Base-by-base conservation (phyloP, 2,329 filamentous ascomycete species). In the Dothistroma septosporum region DNA sequence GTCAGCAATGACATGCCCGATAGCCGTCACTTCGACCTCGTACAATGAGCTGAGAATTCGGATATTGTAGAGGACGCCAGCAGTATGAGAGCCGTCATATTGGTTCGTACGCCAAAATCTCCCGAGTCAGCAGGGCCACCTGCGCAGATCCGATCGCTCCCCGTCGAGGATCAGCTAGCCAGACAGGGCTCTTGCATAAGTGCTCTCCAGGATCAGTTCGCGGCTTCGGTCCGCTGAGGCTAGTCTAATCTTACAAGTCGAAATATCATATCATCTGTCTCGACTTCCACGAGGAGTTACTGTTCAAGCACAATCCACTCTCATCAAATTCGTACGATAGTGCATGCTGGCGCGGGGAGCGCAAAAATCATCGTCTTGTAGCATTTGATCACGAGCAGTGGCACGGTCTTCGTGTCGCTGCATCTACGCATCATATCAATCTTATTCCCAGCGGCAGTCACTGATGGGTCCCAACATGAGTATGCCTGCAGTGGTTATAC, bases 161-260 rank as follows among this genome's bases (percentile, higher is more conserved):
- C 32, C n/a, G 11, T 24, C 32, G 32, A 55, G 31, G 21, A 55
- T 55, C 53, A 44, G 22, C 12, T 55, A 55, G 10, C 50, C 24
- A 7, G 33, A 35, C 48, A 50, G 31, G 49, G 49, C 10, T 31
- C 21, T 16, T 55, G 53, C 53, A 55, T 55, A 55, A 55, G 53
- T 33, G 53, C 35, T 8, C 21, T 35, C 53, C 14, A 33, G 53
- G 53, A 44, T 53, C 22, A 21, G 32, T 24, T 44, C 16, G 41
- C 41, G 28, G 16, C 21, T 28, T 12, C 21, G 47, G 47, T 50
- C 47, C 21, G 47, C 47, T 50, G 22, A 28, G 47, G 22, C 47
- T 50, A 50, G 47, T n/a, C 12, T 12, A 50, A 50, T 50, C 47
- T 41, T 41, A 55, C 32, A 41, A 22, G 31, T 41, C 53, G 16